Conservation (phyloP, 139 green algal species). For the Chlorella vulgaris region DNA sequence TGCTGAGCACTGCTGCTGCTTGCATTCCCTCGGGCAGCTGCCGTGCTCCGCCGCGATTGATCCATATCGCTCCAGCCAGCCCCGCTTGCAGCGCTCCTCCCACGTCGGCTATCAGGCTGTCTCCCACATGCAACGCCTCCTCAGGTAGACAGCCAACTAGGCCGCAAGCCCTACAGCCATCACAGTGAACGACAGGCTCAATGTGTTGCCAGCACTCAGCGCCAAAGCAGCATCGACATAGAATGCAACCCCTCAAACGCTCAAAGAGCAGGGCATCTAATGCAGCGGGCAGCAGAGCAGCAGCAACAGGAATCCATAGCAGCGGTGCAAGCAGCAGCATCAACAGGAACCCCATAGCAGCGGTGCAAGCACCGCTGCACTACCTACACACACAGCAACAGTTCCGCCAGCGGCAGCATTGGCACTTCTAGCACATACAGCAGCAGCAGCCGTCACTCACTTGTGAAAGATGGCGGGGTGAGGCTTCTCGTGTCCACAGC, state of each 20-base stretch:
- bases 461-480: conserved; percentile 48
- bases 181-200: background rate
- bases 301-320: too few species aligned
- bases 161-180: conserved; percentile 16
- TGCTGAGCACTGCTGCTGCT: conserved; percentile 10
- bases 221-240: background rate
- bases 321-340: too few species aligned
- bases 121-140: conserved; percentile 23
- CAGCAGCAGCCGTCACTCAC: background rate
- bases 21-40: conserved; percentile 7
- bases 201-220: background rate
- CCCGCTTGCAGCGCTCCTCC: conserved; percentile 16
- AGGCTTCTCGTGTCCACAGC: conserved; percentile 44
- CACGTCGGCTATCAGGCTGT: conserved; percentile 6
- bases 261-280: too few species aligned
- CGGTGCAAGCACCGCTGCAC: too few species aligned
- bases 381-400: background rate
- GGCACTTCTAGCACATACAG: background rate
- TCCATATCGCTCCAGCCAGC: conserved; percentile 6
- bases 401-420: background rate
- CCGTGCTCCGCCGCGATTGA: background rate
- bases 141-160: conserved; percentile 19
- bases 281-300: too few species aligned
- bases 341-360: too few species aligned
- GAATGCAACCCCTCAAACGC: too few species aligned